Evolutionary conservation across 2,329 filamentous ascomycete genomes (phyloP).

Genomic region (Cladorrhinum sp.): DNA sequence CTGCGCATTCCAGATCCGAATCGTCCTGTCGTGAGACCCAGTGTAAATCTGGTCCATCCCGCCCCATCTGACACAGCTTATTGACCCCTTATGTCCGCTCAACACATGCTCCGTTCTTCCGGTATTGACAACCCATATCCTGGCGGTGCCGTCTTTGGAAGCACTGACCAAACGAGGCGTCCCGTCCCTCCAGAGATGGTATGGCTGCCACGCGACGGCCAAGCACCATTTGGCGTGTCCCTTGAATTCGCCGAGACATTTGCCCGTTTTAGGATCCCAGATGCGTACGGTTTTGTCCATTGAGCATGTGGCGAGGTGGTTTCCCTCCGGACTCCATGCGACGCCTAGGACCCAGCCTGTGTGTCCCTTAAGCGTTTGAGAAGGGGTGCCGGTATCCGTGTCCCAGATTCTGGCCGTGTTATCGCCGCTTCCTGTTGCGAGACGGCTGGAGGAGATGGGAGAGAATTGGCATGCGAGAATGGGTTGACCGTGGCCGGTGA

Average conservation of each 20-base stretch:
- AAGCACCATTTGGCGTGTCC: constrained; percentile 90
- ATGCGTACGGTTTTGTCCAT: constrained; percentile 91
- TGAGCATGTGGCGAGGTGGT: constrained; percentile 78
- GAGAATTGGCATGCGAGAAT: constrained; percentile 87
- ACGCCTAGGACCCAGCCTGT: constrained; percentile 87
- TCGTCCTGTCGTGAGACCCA: constrained; percentile 83
- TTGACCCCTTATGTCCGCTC: constrained; percentile 82
- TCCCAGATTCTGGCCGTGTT: constrained; percentile 92
- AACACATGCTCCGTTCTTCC: constrained; percentile 78
- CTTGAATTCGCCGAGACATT: constrained; percentile 69
- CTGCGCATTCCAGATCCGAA: constrained; percentile 83
- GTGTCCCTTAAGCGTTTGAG: constrained; percentile 82
- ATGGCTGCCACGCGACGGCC: constrained; percentile 88
- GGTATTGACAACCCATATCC: constrained; percentile 80
- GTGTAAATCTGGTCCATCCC: constrained; percentile 84
- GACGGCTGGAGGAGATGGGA: constrained; percentile 68
- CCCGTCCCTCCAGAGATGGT: constrained; percentile 74
- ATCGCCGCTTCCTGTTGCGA: constrained; percentile 89
- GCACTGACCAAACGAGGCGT: constrained; percentile 78
- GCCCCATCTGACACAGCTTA: constrained; percentile 92
- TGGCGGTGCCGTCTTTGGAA: constrained; percentile 83
- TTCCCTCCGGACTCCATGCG: constrained; percentile 80
- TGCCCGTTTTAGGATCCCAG: constrained; percentile 83
- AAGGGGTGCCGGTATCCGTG: constrained; percentile 85
- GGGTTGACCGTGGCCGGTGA: constrained; percentile 86